These are phyloP conservation scores for Posidonia oceanica DNA, from an alignment of 116 monocot genomes.

Conservation along the genomic window DNA sequence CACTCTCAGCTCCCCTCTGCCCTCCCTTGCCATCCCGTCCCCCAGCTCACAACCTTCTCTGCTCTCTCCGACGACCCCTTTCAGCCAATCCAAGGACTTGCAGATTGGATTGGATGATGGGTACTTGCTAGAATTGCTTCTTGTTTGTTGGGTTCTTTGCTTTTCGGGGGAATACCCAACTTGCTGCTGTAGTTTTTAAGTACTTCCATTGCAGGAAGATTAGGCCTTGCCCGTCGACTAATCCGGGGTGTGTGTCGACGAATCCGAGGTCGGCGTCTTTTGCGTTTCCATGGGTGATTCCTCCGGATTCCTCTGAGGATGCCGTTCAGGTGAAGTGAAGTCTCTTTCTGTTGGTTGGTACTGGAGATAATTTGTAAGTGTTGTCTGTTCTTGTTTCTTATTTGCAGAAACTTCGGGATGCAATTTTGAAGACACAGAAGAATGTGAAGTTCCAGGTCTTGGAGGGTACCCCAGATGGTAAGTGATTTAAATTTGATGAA, in stretches of 20 bases:
- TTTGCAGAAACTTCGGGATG: constrained; percentile 46
- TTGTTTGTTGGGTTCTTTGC: not conserved
- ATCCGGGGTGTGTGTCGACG: constrained; percentile 75
- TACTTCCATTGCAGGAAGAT: constrained; percentile 44
- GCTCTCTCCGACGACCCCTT: constrained; percentile 47
- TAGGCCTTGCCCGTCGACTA: constrained; percentile 75
- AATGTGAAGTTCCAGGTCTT: constrained; percentile 54
- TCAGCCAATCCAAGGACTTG: constrained; percentile 56
- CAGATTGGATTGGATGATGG: constrained; percentile 67
- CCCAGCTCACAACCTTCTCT: constrained; percentile 11
- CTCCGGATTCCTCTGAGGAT: constrained; percentile 29
- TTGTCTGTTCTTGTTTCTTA: not conserved
- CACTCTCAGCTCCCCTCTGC: constrained; percentile 29
- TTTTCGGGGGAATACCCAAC: too few species aligned
- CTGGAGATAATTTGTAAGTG: not conserved
- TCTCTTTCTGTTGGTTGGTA: not conserved
- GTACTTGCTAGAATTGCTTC: constrained; percentile 16
- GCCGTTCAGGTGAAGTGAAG: constrained; percentile 33
- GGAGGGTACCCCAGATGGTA: constrained; percentile 63
- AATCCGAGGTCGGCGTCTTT: constrained; percentile 88
- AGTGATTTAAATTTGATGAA: not conserved
- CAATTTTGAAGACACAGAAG: constrained; percentile 68
- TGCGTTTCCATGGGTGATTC: constrained; percentile 57
- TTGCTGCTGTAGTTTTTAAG: not conserved
- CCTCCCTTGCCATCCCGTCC: constrained; percentile 36